Evolutionary conservation across 257 asterid genomes (phyloP).

Genomic region (Nicotiana otophora): DNA sequence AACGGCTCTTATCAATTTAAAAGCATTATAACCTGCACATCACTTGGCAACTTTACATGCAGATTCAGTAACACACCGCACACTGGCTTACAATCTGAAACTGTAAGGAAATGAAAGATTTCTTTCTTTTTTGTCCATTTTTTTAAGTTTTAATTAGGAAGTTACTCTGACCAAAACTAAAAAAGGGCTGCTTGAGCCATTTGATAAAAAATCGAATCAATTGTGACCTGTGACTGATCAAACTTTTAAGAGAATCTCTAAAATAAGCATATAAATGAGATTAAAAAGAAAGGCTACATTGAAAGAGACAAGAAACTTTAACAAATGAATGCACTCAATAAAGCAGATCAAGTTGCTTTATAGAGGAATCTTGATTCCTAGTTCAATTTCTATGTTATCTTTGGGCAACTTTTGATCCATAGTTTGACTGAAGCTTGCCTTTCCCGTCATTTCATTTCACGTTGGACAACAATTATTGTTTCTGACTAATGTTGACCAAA

Average conservation of each 20-base stretch:
- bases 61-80: neutral
- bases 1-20: neutral
- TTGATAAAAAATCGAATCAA: neutral
- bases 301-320: conserved; percentile 3
- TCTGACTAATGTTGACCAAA: conserved; percentile 13
- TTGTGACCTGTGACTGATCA: neutral
- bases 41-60: neutral
- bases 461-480: conserved; percentile 28
- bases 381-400: conserved; percentile 15
- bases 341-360: conserved; percentile 16
- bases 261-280: neutral
- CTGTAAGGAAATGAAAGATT: neutral
- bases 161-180: neutral
- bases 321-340: conserved; percentile 27
- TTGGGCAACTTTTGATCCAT: conserved; percentile 18
- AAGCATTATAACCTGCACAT: neutral
- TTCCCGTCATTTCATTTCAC: conserved; percentile 12
- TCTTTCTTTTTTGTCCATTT: neutral
- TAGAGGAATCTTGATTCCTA: conserved; percentile 26
- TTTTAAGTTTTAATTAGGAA: neutral
- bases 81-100: neutral
- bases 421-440: conserved; percentile 14
- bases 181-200: neutral
- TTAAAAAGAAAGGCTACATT: conserved; percentile 9
- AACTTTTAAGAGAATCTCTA: conserved; percentile 2